Evolutionary conservation across 495 filamentous ascomycete genomes (phyloP), one percentile per base, ranked within the genome.

Genomic region (Aspergillus biplanus): DNA sequence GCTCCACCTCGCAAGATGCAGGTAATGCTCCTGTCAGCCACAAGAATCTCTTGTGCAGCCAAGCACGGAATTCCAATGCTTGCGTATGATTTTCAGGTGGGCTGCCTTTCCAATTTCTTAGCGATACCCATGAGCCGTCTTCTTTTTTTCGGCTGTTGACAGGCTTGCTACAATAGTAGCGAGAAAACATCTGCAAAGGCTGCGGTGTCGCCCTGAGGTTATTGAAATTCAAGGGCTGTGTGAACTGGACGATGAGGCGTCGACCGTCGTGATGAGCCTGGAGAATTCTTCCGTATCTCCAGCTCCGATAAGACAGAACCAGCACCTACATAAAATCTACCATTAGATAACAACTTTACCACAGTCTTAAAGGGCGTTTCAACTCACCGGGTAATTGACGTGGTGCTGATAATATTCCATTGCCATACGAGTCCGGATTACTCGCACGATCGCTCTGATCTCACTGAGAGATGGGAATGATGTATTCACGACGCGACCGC

Each of bases 111-210:
- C 56, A 49, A 9, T 58, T 55, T 5, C 32, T 12, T 33, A 34
- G 42, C 12, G 49, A 7, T 13, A 11, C n/a, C 21, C 21, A 11
- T 8, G 27, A 18, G 21, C n/a, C 56, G 11, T 27, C 33, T 35
- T 35, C 31, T 6, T 32, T 7, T 54, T 44, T 11, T 7, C 27
- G 13, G 34, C 18, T 33, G 11, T 27, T 32, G 7, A 56, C 16
- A 16, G 57, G 65, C 52, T 62, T 33, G 32, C 65, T 61, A 37
- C 47, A 62, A 42, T 65, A 63, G 33, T 63, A 68, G 6, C 58
- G 49, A 34, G 54, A 42, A 16, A 65, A 59, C 33, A 44, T 46
- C 32, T 39, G 35, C 39, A 16, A 52, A 31, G 12, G 27, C 39
- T 44, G 39, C 39, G 39, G 39, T 11, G 39, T 44, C 37, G 7